Conservation (phyloP, 1,284 basidiomycete genomes). For the Malassezia sympodialis region DNA sequence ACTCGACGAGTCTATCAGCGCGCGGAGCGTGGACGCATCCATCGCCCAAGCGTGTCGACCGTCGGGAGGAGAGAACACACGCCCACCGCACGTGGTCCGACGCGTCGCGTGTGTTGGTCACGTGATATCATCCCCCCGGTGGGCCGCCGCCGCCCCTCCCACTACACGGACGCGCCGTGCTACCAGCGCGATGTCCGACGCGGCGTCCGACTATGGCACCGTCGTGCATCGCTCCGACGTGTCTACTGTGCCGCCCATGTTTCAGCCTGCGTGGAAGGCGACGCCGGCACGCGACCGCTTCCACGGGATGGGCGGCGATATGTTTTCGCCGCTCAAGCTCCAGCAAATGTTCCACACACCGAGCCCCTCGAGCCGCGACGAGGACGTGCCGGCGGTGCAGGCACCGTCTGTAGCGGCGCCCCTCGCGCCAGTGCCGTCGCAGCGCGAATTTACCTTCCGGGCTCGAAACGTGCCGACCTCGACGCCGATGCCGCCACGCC, state of each 20-base stretch:
- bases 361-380: slow-evolving; percentile 17
- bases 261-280: slow-evolving; percentile 36
- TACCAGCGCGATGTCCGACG: slow-evolving; percentile 4
- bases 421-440: neutral
- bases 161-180: neutral
- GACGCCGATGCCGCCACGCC: slow-evolving; percentile 14
- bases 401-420: neutral
- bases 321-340: slow-evolving; percentile 41
- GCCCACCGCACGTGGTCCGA: slow-evolving; percentile 9
- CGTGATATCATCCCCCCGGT: neutral
- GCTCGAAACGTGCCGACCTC: slow-evolving; percentile 1
- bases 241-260: slow-evolving; percentile 33
- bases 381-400: slow-evolving; percentile 10
- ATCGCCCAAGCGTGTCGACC: slow-evolving; percentile 17
- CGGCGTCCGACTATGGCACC: slow-evolving; percentile 20
- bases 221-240: slow-evolving; percentile 40
- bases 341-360: slow-evolving; percentile 42
- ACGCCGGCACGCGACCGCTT: slow-evolving; percentile 14
- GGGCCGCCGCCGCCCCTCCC: neutral
- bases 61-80: slow-evolving; percentile 1
- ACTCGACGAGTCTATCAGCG: slow-evolving; percentile 33
- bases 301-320: slow-evolving; percentile 33
- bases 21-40: slow-evolving; percentile 33
- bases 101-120: slow-evolving; percentile 9
- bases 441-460: slow-evolving; percentile 3